phyloP scores from a whole-genome alignment of 768 basidiomycete genomes.

The Mycena filopes region DNA sequence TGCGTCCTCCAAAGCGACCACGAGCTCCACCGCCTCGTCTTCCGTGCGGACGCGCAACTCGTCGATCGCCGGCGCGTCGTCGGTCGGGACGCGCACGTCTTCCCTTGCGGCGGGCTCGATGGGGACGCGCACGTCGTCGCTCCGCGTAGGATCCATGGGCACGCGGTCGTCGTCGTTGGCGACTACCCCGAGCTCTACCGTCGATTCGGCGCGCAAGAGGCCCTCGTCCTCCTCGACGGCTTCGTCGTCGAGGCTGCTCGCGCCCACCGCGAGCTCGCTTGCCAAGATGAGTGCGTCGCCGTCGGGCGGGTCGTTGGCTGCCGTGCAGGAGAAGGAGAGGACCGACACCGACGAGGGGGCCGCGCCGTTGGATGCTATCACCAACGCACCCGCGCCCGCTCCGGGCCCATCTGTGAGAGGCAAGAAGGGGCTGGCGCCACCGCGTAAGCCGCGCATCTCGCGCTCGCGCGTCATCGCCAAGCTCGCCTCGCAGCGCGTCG shows the following conservation, averaged over 20 bases:
- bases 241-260: constrained; percentile 59
- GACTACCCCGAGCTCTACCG: constrained; percentile 21
- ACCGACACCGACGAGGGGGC: neutral
- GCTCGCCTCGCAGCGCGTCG: constrained; percentile 77
- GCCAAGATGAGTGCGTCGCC: constrained; percentile 59
- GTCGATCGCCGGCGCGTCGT: constrained; percentile 48
- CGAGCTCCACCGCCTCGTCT: constrained; percentile 10
- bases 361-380: constrained; percentile 45
- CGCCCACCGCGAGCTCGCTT: constrained; percentile 82
- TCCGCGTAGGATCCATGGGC: constrained; percentile 49
- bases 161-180: constrained; percentile 32
- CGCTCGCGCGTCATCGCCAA: constrained; percentile 83
- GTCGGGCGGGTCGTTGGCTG: constrained; percentile 21
- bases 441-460: constrained; percentile 80
- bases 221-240: constrained; percentile 17
- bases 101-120: constrained; percentile 39
- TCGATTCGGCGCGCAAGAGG: constrained; percentile 24
- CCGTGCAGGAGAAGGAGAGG: constrained; percentile 23
- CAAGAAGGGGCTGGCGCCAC: constrained; percentile 58
- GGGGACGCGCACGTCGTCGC: constrained; percentile 38
- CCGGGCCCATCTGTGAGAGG: constrained; percentile 35
- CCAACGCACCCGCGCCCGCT: constrained; percentile 42
- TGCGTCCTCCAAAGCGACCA: constrained; percentile 36
- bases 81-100: constrained; percentile 53
- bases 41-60: constrained; percentile 34